These are phyloP conservation scores for Cicer judaicum DNA, from an alignment of 306 rosid genomes.

Conservation along the genomic window DNA sequence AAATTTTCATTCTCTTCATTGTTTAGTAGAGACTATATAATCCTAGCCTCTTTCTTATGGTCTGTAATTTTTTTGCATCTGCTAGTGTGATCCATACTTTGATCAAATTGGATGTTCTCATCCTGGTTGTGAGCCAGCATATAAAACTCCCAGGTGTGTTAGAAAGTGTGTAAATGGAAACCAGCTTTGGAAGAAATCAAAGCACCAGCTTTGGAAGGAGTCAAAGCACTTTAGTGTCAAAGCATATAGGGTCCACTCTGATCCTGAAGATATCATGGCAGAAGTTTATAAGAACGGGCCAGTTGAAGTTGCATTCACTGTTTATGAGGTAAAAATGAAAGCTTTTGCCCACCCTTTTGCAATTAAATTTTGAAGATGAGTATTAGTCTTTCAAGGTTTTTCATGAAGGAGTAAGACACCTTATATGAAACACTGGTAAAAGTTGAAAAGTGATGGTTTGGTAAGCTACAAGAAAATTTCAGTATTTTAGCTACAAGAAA, in stretches of 20 bases:
- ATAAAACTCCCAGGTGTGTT: conserved; percentile 76
- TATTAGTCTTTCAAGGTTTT: not conserved
- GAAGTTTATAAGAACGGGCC: conserved; percentile 93
- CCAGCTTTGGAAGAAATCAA: conserved; percentile 76
- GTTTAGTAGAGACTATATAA: conserved; percentile 5
- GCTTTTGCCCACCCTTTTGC: conserved; percentile 33
- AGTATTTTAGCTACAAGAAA: conserved; percentile 17
- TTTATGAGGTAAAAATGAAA: conserved; percentile 72
- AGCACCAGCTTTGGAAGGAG: conserved; percentile 77
- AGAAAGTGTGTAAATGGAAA: conserved; percentile 70
- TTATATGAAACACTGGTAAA: not conserved
- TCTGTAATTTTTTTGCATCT: not conserved
- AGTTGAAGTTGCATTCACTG: conserved; percentile 88
- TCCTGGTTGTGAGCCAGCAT: conserved; percentile 96
- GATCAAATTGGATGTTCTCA: conserved; percentile 79
- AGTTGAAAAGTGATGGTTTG: not conserved
- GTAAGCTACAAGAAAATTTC: not conserved
- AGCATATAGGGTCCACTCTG: conserved; percentile 65
- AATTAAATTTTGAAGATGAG: not conserved
- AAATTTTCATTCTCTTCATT: conserved; percentile 31
- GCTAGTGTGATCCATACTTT: conserved; percentile 95
- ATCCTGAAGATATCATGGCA: conserved; percentile 83
- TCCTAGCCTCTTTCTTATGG: conserved; percentile 22
- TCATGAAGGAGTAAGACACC: not conserved
- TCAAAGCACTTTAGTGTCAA: conserved; percentile 74